Percentiles rank a stretch among this genome's conserved stretches.
These are phyloP conservation scores for Euphorbia corollata DNA, from an alignment of 441 rosid species.

Conservation along the genomic window DNA sequence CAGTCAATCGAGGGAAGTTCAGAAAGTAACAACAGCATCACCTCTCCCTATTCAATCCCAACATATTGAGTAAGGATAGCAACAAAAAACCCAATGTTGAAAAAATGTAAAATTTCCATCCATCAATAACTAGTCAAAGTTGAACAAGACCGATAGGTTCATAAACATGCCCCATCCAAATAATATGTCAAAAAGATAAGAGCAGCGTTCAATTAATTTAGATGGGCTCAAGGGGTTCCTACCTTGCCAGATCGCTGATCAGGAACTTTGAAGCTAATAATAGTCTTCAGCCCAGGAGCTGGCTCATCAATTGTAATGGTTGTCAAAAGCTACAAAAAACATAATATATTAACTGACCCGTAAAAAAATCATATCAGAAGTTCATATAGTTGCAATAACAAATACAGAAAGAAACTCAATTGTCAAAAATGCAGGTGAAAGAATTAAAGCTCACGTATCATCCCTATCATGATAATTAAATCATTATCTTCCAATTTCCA, in stretches of 20 bases:
- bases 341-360: neutral
- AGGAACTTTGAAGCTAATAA: slow-evolving; percentile 68
- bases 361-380: neutral
- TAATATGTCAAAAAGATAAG: neutral
- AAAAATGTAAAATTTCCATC: neutral
- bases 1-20: neutral
- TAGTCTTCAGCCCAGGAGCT: slow-evolving; percentile 82
- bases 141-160: neutral
- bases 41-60: neutral
- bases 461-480: neutral
- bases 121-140: neutral
- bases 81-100: neutral
- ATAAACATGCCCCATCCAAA: neutral
- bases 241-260: slow-evolving; percentile 98
- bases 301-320: slow-evolving; percentile 77
- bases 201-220: neutral
- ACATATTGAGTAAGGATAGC: neutral
- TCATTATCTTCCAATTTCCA: neutral
- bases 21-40: neutral
- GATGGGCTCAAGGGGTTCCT: slow-evolving; percentile 8
- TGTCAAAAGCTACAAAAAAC: slow-evolving; percentile 50
- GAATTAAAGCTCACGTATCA: neutral
- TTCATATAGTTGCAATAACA: neutral
- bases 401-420: neutral
- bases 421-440: neutral